A percentile compares a stretch with the other conserved stretches of the same genome.
Conservation (phyloP, 2,329 filamentous ascomycete species). For the Westerdykella aurantiaca region DNA sequence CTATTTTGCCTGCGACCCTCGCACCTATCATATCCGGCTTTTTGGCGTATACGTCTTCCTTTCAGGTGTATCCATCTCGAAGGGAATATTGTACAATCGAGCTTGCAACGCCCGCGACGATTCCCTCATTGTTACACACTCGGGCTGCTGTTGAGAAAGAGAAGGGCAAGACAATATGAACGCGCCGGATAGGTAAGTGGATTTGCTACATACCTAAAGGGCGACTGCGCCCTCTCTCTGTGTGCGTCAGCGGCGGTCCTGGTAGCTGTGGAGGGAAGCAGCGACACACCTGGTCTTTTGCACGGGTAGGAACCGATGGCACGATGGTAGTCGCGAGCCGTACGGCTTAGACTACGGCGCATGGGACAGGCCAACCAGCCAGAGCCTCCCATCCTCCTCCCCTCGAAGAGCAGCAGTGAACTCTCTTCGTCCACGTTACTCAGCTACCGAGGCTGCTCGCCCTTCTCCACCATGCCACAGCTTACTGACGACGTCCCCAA, state of each 20-base stretch:
- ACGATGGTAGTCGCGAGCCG: too few relatives aligned
- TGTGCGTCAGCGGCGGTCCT: not conserved
- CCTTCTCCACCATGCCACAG: not conserved
- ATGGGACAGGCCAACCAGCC: too few relatives aligned
- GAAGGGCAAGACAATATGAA: slow-evolving; percentile 23
- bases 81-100: too few relatives aligned
- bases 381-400: not conserved
- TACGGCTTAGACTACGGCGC: too few relatives aligned
- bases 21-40: too few relatives aligned
- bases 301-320: not conserved
- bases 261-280: slow-evolving; percentile 5
- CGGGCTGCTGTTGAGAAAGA: not conserved
- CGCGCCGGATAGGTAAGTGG: slow-evolving; percentile 34
- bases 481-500: slow-evolving; percentile 14
- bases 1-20: too few relatives aligned
- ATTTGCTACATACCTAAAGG: not conserved
- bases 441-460: not conserved
- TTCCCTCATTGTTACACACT: too few relatives aligned
- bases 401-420: too few relatives aligned
- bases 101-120: too few relatives aligned
- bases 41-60: too few relatives aligned
- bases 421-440: not conserved
- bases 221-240: not conserved
- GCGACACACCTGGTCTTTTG: not conserved
- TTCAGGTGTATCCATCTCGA: too few relatives aligned